Evolutionary conservation across 768 basidiomycete species (phyloP), one percentile per base, ranked within the genome.

Genomic region (Tubosaeta brunneosetosa): DNA sequence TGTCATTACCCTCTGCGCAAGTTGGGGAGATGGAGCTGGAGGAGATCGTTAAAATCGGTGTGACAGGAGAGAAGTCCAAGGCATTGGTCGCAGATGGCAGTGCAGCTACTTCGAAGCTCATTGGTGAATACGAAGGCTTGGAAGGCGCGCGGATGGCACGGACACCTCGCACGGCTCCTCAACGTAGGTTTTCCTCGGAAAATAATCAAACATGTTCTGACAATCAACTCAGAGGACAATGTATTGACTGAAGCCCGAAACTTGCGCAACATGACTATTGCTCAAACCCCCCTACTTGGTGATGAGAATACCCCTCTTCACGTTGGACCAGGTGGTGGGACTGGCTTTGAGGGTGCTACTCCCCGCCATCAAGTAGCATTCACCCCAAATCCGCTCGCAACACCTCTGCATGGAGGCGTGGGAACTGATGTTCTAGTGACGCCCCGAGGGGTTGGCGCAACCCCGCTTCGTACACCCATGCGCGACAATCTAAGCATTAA

Each of bases 231-330:
- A 97, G 95, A 92, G 74, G 97, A 99, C 68, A 94, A 84, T 62
- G 83, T 99, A 38, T 78, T 98, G 79, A 81, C 88, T 55, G 97
- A 99, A 69, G 97, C 95, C 9, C 82, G 94, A 32, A 98, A 98
- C 71, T 72, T 98, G 22, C 88, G 95, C 19, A 95, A 93, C 62
- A 90, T 99, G 92, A 85, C 84, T 11, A 85, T 86, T 40, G 80
- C 81, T 4, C 94, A 98, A 71, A 99, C 97, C 0, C 97, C 97
- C 14, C 76, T 99, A 2, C 80, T 98, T 12, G 97, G 97, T 4
- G 92, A 98, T 45, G 95, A 98, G 71, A 99, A 99, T 69, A 98
- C 97, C 0, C 97, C 94, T 12, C 68, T 98, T 44, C 95, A 94
- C 65, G 70, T 74, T 7, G 76, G 77, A 2, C 75, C 83, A 19